Conservation (phyloP, 1,139 yeast genomes). For the Yamadazyma trypodendri region DNA sequence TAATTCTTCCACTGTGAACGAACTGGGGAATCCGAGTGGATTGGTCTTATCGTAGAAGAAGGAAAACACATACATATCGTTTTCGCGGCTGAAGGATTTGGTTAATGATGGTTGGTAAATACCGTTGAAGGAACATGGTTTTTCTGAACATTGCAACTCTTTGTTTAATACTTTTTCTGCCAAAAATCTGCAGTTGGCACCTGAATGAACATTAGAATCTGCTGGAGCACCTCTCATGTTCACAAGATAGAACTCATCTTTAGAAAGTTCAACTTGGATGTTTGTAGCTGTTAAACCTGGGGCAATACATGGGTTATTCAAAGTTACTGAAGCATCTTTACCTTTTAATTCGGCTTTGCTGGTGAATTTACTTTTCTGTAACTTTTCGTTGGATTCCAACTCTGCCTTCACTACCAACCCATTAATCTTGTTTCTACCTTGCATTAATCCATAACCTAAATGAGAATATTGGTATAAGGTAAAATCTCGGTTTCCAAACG, state of each 20-base stretch:
- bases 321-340: slow-evolving; percentile 37
- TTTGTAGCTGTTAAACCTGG: slow-evolving; percentile 60
- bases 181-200: slow-evolving; percentile 79
- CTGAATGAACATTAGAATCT: slow-evolving; percentile 23
- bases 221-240: slow-evolving; percentile 69
- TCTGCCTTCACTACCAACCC: slow-evolving; percentile 52
- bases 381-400: slow-evolving; percentile 32
- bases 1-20: slow-evolving; percentile 83
- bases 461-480: slow-evolving; percentile 92
- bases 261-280: slow-evolving; percentile 54
- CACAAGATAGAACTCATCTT: slow-evolving; percentile 54
- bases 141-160: slow-evolving; percentile 66
- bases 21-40: slow-evolving; percentile 91
- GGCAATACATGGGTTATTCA: slow-evolving; percentile 83
- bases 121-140: slow-evolving; percentile 96
- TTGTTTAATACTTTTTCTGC: slow-evolving; percentile 84
- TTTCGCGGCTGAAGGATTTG: slow-evolving; percentile 63
- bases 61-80: slow-evolving; percentile 86
- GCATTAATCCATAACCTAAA: slow-evolving; percentile 92
- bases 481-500: slow-evolving; percentile 79
- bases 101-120: slow-evolving; percentile 91
- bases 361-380: slow-evolving; percentile 23
- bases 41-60: slow-evolving; percentile 91
- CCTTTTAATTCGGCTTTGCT: slow-evolving; percentile 39
- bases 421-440: slow-evolving; percentile 85